Conservation (phyloP, 83 land plant species). For the Picea abies region DNA sequence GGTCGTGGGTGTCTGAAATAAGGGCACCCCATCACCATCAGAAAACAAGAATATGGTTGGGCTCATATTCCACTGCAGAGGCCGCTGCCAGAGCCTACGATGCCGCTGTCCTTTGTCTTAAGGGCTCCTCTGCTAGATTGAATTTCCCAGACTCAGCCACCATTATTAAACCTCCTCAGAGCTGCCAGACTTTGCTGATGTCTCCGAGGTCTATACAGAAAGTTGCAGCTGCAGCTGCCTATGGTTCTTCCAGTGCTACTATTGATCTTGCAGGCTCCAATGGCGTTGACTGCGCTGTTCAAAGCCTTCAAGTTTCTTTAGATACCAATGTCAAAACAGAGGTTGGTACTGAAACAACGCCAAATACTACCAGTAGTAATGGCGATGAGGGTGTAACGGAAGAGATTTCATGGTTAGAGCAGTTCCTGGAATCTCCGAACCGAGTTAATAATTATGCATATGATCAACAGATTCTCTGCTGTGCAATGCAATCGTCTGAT, state of each 20-base stretch:
- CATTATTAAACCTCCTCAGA: background rate
- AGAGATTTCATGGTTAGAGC: conserved; percentile 1
- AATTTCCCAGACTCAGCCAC: too few relatives aligned
- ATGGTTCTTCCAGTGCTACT: too few relatives aligned
- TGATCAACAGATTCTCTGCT: conserved; percentile 2
- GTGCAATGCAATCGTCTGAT: background rate
- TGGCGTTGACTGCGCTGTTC: background rate
- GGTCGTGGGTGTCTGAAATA: conserved; percentile 28
- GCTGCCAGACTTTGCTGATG: background rate
- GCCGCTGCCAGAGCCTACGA: background rate
- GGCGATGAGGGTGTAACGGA: background rate
- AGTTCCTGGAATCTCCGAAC: background rate
- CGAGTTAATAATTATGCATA: too few relatives aligned
- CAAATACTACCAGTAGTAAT: too few relatives aligned
- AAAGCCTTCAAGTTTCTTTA: background rate
- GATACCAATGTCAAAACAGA: too few relatives aligned
- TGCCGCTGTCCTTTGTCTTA: too few relatives aligned
- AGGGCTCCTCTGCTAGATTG: too few relatives aligned
- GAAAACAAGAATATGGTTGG: conserved; percentile 21
- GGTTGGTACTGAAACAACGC: too few relatives aligned
- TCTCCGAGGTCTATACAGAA: conserved; percentile 15
- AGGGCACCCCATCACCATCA: conserved; percentile 23
- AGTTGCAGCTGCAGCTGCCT: background rate
- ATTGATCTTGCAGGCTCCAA: too few relatives aligned
- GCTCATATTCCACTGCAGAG: conserved; percentile 26